Evolutionary conservation across 2,329 filamentous ascomycete genomes (phyloP), one percentile per base, ranked within the genome.

Genomic region (Endoconidiophora laricicola): DNA sequence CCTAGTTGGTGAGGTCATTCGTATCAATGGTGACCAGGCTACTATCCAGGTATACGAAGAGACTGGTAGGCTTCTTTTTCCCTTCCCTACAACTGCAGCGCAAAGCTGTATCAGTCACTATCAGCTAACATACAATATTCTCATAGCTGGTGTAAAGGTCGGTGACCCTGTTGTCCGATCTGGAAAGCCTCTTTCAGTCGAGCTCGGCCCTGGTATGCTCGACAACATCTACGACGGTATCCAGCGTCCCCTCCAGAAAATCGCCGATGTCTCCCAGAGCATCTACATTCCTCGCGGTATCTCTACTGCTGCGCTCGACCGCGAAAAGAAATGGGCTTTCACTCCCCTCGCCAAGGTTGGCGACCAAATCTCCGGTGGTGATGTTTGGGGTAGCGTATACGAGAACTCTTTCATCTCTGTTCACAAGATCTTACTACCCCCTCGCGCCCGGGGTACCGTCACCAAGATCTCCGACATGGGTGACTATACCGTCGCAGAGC

Each of bases 161-260:
- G 91, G 91, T 63, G 91, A 98, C 63, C 91, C 91, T 46, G 91
- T 98, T 58, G 61, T 70, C 54, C 79, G 90, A 61, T 95, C 90
- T 52, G 86, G 87, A 66, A 95, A 96, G 75, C 91, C 91, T 56
- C 73, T 98, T 50, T 95, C 91, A 52, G 91, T 98, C 67, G 91
- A 98, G 68, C 82, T 98, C 44, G 91, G 91, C 46, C 91, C 91
- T 56, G 91, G 91, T 64, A 73, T 98, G 65, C 86, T 98, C 77
- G 90, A 96, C 70, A 95, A 91, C 58, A 98, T 98, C 66, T 98
- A 96, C 74, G 91, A 98, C 66, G 91, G 91, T 71, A 98, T 98
- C 61, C 91, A 98, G 68, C 82, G 91, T 63, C 91, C 91, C 46
- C 80, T 98, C 59, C 82, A 82, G 68, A 80, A 78, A 57, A 98